Conservation (phyloP, 306 rosid genomes). For the Corylus americana region DNA sequence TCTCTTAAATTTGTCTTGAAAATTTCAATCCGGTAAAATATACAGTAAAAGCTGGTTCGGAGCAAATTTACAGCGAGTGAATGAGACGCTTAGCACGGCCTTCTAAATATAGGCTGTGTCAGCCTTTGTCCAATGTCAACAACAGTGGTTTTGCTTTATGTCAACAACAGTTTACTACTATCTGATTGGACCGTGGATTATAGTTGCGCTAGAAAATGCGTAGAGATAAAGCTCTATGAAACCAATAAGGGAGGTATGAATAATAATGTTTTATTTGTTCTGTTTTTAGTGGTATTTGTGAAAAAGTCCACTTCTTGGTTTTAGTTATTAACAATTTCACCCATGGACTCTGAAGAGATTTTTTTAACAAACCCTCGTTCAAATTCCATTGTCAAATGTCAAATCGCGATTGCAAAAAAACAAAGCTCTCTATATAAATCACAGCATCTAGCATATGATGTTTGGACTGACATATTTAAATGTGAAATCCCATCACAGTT, state of each 20-base stretch:
- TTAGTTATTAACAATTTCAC: neutral
- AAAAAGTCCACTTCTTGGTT: neutral
- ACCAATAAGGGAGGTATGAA: too few species aligned
- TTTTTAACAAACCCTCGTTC: neutral
- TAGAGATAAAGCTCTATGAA: neutral
- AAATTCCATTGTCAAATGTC: neutral
- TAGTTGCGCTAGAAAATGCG: neutral
- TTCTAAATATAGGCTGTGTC: neutral
- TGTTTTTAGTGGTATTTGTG: neutral
- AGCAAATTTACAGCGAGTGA: slow-evolving; percentile 28
- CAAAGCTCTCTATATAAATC: neutral
- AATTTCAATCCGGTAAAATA: too few species aligned
- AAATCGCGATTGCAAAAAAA: neutral
- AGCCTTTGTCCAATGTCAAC: neutral
- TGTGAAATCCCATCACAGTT: too few species aligned
- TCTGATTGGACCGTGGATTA: slow-evolving; percentile 26
- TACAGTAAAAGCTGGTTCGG: neutral
- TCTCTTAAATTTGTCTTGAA: too few species aligned
- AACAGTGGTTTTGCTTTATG: neutral
- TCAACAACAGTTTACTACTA: slow-evolving; percentile 8
- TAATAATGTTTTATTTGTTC: neutral
- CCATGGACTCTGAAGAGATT: neutral
- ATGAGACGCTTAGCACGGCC: neutral
- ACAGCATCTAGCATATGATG: neutral
- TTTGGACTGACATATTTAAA: neutral